Evolutionary conservation across 2,329 filamentous ascomycete genomes (phyloP).

Genomic region (Clonostachys solani): DNA sequence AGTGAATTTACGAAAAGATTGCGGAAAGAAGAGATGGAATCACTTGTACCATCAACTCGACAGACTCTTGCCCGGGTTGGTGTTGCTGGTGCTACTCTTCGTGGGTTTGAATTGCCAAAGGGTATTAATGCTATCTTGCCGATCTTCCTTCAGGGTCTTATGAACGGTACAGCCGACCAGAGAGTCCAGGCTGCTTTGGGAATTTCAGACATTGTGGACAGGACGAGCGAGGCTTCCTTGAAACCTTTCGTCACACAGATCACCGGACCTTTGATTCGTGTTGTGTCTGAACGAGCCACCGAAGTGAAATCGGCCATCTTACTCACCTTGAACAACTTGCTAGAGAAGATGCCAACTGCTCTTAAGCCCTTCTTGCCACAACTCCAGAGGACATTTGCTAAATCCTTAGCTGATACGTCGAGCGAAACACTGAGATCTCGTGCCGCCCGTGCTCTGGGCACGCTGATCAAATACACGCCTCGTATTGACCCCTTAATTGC

Average conservation of each 20-base stretch:
- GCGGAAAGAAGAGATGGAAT: slow-evolving; percentile 97
- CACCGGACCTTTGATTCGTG: slow-evolving; percentile 93
- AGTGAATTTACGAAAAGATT: slow-evolving; percentile 84
- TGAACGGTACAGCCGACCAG: slow-evolving; percentile 93
- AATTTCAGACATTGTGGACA: slow-evolving; percentile 93
- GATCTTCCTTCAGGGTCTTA: slow-evolving; percentile 95
- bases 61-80: slow-evolving; percentile 86
- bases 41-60: slow-evolving; percentile 79
- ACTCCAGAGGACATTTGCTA: slow-evolving; percentile 93
- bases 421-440: slow-evolving; percentile 84
- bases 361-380: slow-evolving; percentile 97
- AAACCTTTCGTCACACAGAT: slow-evolving; percentile 97
- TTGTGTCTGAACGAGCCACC: slow-evolving; percentile 91
- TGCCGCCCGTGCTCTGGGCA: slow-evolving; percentile 90
- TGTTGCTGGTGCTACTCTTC: slow-evolving; percentile 76
- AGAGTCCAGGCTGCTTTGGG: slow-evolving; percentile 86
- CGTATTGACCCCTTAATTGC: slow-evolving; percentile 90
- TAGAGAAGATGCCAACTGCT: slow-evolving; percentile 94
- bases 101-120: slow-evolving; percentile 90
- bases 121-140: slow-evolving; percentile 95
- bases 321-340: slow-evolving; percentile 86
- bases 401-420: slow-evolving; percentile 87
- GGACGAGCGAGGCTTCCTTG: slow-evolving; percentile 80
- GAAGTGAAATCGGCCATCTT: slow-evolving; percentile 96
- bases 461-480: slow-evolving; percentile 91